A percentile compares a stretch with the other conserved stretches of the same genome.
These are phyloP conservation scores for Xylariales sp. DNA, from an alignment of 2,329 filamentous ascomycete species.

Conservation along the genomic window DNA sequence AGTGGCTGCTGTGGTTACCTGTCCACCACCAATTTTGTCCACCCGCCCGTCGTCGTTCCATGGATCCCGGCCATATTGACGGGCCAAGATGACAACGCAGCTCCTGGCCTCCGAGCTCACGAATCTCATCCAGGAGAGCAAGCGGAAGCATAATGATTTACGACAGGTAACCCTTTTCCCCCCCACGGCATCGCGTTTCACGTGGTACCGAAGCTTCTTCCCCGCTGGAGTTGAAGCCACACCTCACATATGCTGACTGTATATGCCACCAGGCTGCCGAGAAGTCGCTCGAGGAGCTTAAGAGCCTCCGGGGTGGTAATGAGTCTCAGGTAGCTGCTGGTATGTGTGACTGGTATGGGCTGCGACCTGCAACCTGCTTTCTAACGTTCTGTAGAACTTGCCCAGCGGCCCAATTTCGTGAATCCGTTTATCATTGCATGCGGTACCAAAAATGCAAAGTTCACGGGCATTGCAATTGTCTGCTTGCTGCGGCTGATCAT, in stretches of 20 bases:
- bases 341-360: too few relatives aligned
- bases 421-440: constrained; percentile 95
- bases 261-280: constrained; percentile 67
- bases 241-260: too few relatives aligned
- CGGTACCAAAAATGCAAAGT: constrained; percentile 82
- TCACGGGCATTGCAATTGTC: constrained; percentile 80
- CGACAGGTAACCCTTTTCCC: constrained; percentile 72
- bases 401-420: constrained; percentile 76
- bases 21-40: too few relatives aligned
- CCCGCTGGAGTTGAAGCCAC: too few relatives aligned
- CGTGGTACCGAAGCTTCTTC: too few relatives aligned
- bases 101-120: constrained; percentile 82
- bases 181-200: too few relatives aligned
- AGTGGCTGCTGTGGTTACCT: too few relatives aligned
- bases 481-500: constrained; percentile 88
- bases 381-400: constrained; percentile 61
- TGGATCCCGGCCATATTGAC: constrained; percentile 15
- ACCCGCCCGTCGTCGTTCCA: constrained; percentile 10
- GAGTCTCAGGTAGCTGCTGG: constrained; percentile 73
- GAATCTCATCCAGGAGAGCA: constrained; percentile 92
- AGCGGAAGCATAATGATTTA: constrained; percentile 87
- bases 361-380: too few relatives aligned
- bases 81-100: constrained; percentile 77
- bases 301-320: constrained; percentile 65
- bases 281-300: constrained; percentile 87